Evolutionary conservation across 768 basidiomycete species (phyloP), one percentile per base, ranked within the genome.

Genomic region (Panellus pusillus): DNA sequence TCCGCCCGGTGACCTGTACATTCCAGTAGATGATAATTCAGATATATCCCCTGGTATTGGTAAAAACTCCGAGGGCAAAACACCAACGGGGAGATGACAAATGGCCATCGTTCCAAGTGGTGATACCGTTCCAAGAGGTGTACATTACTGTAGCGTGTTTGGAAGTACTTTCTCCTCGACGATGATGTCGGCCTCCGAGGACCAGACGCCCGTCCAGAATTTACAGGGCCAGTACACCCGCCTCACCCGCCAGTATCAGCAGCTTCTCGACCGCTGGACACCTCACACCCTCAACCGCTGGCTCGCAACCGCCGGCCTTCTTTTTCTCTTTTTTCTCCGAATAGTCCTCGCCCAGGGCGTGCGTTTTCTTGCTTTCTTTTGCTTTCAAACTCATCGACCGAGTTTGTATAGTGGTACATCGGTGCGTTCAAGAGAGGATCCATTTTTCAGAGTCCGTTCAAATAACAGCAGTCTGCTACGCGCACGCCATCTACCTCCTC

Each of bases 401-500:
- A 49, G 54, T 54, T 24, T 64, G 62, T 51, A 41, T 60, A 95
- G 91, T 94, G 92, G 92, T 94, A 93, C 72, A 94, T 94, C 68
- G 87, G 91, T 93, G 64, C 68, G 90, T 82, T 18, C 17, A 7
- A 42, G 20, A 38, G n/a, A n/a, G n/a, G n/a, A n/a, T n/a, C n/a
- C 18, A 32, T 38, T 24, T 28, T 35, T 14, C 11, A 3, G 32
- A 24, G 24, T 3, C 24, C 6, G 2, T 2, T 24, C 6, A 24
- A 24, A 24, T 24, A 24, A 24, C 24, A 24, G 6, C 57, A 41
- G 61, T 60, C 48, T 50, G 50, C 45, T 13, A 27, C 67, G 95
- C 91, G 15, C 87, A 91, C 61, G 94, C 92, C 28, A 98, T 97
- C 62, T 98, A 98, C 73, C 83, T 96, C 58, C 81, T 98, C 55